Evolutionary conservation across 2,329 filamentous ascomycete genomes (phyloP), one percentile per base, ranked within the genome.

Genomic region (Cladosporium austrohemisphaericum): DNA sequence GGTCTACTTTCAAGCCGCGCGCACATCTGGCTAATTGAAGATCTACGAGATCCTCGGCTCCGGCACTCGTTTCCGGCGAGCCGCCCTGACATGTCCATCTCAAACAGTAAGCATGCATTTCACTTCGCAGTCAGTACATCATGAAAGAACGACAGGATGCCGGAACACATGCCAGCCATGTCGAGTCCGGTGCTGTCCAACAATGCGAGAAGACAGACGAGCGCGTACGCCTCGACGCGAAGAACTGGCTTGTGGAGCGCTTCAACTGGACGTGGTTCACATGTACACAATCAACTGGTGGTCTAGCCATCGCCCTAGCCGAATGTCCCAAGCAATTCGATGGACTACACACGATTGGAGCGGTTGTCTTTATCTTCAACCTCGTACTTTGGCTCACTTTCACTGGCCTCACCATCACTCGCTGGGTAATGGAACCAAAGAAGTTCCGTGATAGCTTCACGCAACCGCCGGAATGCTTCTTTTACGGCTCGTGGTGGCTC

Each of bases 261-360:
- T 49, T 49, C 36, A 40, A 40, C 26, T 49, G 45, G 45, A 49
- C 35, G 11, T 49, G 45, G 45, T 75, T 72, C 55, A 74, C 71
- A 1, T 59, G 70, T 43, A 72, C 73, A 5, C 75, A 76, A 70
- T 65, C 67, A 16, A 76, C 73, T 1, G 73, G 74, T 18, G 74
- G 73, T 35, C 61, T 76, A 10, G 64, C 71, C 9, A 66, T 73
- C 2, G 60, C 76, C n/a, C 65, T 76, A 19, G 59, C 68, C 5
- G 62, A 70, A 20, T 64, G 71, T 38, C 74, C 73, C 0, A 71
- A 72, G 45, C 52, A 58, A 1, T 80, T 79, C 55, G 57, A 59
- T 0, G 76, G 76, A n/a, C 70, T 80, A 11, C 66, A 71, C 50
- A 71, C 67, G 9, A 75, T 80, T 48, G 77, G 76, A 13, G 73